phyloP scores from a whole-genome alignment of 306 rosid genomes.

The Rosa persica region DNA sequence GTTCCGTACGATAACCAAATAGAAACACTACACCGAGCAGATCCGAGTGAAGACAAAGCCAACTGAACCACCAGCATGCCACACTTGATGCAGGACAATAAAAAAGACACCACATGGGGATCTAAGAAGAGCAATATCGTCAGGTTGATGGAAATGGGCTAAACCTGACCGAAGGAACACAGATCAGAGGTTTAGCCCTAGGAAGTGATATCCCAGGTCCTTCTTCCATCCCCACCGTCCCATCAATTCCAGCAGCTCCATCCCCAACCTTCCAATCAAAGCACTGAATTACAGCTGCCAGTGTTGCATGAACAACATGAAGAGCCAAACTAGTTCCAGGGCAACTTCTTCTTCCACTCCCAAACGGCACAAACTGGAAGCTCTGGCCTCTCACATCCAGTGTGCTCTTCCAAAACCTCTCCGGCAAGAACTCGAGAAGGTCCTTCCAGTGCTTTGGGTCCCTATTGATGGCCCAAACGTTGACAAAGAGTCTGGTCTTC shows the following conservation, averaged over 20 bases:
- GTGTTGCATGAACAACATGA: conserved; percentile 50
- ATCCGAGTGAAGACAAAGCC: too few relatives aligned
- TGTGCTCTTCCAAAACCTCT: conserved; percentile 48
- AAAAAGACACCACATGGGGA: too few relatives aligned
- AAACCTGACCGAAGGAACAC: conserved; percentile 42
- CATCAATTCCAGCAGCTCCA: conserved; percentile 5
- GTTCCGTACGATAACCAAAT: too few relatives aligned
- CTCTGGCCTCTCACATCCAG: conserved; percentile 52
- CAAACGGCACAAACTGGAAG: conserved; percentile 57
- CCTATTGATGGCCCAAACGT: conserved; percentile 72
- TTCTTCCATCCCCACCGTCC: conserved; percentile 52
- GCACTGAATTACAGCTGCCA: conserved; percentile 68
- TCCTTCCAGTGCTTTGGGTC: conserved; percentile 69
- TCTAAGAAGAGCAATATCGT: not conserved
- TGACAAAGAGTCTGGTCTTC: conserved; percentile 57
- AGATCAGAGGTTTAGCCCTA: conserved; percentile 52
- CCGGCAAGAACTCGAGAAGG: conserved; percentile 71
- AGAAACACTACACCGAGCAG: too few relatives aligned
- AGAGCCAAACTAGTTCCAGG: conserved; percentile 73
- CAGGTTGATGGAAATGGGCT: conserved; percentile 33
- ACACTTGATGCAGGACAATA: too few relatives aligned
- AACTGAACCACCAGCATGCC: too few relatives aligned
- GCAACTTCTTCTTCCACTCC: conserved; percentile 85
- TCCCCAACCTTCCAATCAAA: conserved; percentile 64
- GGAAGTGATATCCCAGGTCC: conserved; percentile 63